phyloP scores from a whole-genome alignment of 2,329 filamentous ascomycete species.

The Pseudogymnoascus sp. region DNA sequence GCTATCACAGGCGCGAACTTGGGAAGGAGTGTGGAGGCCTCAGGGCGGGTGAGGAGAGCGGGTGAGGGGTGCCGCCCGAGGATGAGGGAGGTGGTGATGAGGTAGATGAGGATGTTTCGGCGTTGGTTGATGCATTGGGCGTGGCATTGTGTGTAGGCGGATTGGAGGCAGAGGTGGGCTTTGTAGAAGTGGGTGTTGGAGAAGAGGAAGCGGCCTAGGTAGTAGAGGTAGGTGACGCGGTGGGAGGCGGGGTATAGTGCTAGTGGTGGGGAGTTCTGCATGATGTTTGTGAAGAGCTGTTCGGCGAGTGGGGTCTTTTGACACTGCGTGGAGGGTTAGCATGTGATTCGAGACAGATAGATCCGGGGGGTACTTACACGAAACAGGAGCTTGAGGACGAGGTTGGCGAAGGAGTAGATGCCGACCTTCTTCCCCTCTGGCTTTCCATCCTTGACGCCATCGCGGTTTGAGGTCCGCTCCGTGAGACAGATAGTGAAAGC shows the following conservation, averaged over 20 bases:
- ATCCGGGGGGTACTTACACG: conserved; percentile 48
- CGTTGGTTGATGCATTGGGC: conserved; percentile 70
- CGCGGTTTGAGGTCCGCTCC: conserved; percentile 63
- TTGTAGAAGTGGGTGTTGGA: conserved; percentile 76
- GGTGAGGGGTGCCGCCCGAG: conserved; percentile 74
- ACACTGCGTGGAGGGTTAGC: conserved; percentile 44
- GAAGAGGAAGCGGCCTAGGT: conserved; percentile 85
- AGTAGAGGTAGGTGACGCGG: conserved; percentile 88
- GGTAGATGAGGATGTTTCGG: conserved; percentile 72
- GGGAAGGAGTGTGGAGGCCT: conserved; percentile 57
- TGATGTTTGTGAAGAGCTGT: conserved; percentile 85
- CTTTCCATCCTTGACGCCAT: conserved; percentile 49
- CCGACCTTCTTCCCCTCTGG: conserved; percentile 81
- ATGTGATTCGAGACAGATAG: neutral
- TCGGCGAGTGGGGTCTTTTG: conserved; percentile 76
- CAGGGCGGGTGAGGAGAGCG: conserved; percentile 60
- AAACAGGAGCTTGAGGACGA: conserved; percentile 82
- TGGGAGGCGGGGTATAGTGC: conserved; percentile 77
- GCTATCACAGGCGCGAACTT: conserved; percentile 68
- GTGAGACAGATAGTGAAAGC: conserved; percentile 87
- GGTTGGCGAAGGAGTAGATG: conserved; percentile 87
- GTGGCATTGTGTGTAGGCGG: conserved; percentile 73
- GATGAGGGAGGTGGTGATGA: conserved; percentile 76
- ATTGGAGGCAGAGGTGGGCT: conserved; percentile 67
- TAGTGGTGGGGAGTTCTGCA: conserved; percentile 73